Conservation (phyloP, 352 stramenopile species). For the Phytophthora meadii region DNA sequence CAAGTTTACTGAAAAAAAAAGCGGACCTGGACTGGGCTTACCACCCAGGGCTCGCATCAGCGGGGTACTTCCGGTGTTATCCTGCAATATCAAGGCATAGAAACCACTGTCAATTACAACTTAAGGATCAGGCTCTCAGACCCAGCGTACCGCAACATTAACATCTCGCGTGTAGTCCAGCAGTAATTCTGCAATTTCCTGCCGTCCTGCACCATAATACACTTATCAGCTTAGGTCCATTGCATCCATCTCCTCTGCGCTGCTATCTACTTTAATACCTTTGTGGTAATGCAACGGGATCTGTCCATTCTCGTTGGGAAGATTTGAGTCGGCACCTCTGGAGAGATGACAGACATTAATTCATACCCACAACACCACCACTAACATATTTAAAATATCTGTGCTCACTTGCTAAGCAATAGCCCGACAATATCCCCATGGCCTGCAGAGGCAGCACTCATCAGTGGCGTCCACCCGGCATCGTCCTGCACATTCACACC, state of each 20-base stretch:
- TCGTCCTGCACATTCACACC: constrained; percentile 74
- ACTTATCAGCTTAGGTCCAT: background rate
- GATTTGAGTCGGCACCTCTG: constrained; percentile 65
- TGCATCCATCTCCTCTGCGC: background rate
- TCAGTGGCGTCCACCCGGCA: constrained; percentile 77
- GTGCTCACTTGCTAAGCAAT: constrained; percentile 60
- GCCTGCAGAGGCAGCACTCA: constrained; percentile 74
- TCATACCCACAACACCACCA: no score
- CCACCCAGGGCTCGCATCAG: constrained; percentile 68
- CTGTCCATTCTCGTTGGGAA: constrained; percentile 77
- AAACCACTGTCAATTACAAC: background rate
- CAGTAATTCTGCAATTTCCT: constrained; percentile 72
- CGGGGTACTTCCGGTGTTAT: constrained; percentile 67
- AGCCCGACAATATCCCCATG: constrained; percentile 61
- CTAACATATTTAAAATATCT: background rate
- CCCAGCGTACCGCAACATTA: constrained; percentile 56
- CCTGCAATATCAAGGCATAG: constrained; percentile 30
- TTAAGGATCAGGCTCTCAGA: background rate
- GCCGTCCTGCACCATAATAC: constrained; percentile 42
- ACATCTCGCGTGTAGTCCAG: constrained; percentile 74
- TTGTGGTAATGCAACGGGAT: constrained; percentile 80
- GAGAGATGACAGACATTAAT: constrained; percentile 7
- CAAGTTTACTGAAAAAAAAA: background rate
- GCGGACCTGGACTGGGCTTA: constrained; percentile 58
- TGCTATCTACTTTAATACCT: constrained; percentile 33